Evolutionary conservation across 768 basidiomycete species (phyloP).

Genomic region (Boletus vinaceobasis): DNA sequence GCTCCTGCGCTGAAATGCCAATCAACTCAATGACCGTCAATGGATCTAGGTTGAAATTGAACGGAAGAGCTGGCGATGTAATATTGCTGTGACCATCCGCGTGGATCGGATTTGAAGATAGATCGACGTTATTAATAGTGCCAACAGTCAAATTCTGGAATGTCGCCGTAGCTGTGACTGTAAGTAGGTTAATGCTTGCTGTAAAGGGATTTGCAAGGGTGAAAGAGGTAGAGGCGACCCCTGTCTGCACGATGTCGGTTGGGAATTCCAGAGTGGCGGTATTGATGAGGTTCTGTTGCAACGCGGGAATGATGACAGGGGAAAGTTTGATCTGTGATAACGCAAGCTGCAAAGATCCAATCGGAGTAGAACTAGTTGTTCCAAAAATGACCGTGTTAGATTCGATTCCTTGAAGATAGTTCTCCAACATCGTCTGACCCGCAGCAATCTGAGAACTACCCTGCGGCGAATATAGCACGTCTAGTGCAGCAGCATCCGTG

Average conservation of each 20-base stretch:
- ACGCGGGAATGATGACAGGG: constrained; percentile 61
- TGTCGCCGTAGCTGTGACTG: constrained; percentile 49
- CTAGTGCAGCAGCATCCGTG: constrained; percentile 25
- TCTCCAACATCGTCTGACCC: constrained; percentile 56
- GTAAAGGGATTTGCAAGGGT: constrained; percentile 67
- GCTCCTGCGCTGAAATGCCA: constrained; percentile 45
- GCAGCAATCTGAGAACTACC: constrained; percentile 46
- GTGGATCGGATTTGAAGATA: constrained; percentile 54
- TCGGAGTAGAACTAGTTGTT: constrained; percentile 50
- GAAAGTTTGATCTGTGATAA: constrained; percentile 57
- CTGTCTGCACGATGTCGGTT: constrained; percentile 55
- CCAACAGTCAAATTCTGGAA: constrained; percentile 58
- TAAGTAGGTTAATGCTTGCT: constrained; percentile 62
- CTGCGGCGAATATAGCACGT: constrained; percentile 60
- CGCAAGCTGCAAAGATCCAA: constrained; percentile 58
- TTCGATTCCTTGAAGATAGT: constrained; percentile 64
- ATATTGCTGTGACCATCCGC: constrained; percentile 56
- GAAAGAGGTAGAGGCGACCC: constrained; percentile 56
- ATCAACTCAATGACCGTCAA: constrained; percentile 58
- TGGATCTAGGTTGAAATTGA: constrained; percentile 64
- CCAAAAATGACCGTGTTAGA: constrained; percentile 56
- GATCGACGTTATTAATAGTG: constrained; percentile 51
- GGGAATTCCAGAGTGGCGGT: constrained; percentile 59
- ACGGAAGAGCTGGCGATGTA: constrained; percentile 53
- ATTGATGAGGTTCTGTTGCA: constrained; percentile 59